Evolutionary conservation across 805 yeast genomes (phyloP), one percentile per base, ranked within the genome.

Genomic region (Saccharomycopsis capsularis): DNA sequence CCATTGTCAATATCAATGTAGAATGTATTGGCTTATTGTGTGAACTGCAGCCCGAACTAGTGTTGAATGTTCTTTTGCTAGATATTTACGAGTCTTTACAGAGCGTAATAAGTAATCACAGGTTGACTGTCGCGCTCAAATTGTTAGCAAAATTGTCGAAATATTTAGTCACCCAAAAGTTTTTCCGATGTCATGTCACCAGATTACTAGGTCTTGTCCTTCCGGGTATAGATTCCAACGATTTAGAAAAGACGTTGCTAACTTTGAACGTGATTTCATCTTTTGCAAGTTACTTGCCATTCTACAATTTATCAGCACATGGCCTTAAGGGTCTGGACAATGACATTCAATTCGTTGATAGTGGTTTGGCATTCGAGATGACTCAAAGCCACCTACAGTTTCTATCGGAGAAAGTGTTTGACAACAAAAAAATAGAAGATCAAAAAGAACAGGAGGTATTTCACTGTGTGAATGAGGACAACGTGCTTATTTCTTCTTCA

Each of bases 221-320:
- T 5, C 85, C 89, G 0, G 96, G 93, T 27, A 79, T 93, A 25
- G 98, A 93, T 61, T 77, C 90, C 0, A 93, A 90, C 61, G 99
- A 93, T 63, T 71, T 88, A 43, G 72, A 70, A 13, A 78, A 90
- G 60, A 82, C 96, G 0, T 70, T 80, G 15, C 74, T 78, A 45
- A 75, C 95, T 0, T 65, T 90, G 37, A 76, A 81, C 50, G 73
- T 85, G 18, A 74, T 93, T 48, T 82, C 86, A 9, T 71, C 86
- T 0, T 75, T 82, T 22, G 81, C 88, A 0, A 70, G 83, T 4
- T 82, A 81, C 48, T 76, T 85, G 2, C 96, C 96, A 1, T 71
- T 89, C 53, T 68, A 69, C 25, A 87, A 84, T 57, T 59, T 85
- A 9, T 73, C 75, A 7, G 67, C 66, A 7, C 25, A 23, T 3